Base-by-base conservation (phyloP, 129 eudicot genomes). In the Dittrichia graveolens region DNA sequence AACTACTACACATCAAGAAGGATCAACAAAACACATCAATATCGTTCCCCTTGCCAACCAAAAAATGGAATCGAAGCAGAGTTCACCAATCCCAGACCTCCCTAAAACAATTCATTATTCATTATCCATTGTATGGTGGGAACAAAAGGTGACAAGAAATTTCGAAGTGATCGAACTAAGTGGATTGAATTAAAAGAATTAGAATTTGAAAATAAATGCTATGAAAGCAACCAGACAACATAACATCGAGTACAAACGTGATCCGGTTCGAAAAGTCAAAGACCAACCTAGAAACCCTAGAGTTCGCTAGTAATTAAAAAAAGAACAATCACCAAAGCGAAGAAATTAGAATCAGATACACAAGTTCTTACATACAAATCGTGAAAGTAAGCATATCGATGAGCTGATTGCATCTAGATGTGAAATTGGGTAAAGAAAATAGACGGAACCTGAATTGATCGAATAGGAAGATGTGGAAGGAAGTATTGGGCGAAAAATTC, bases 211-310 rank as follows among this genome's bases (percentile, higher is more conserved):
- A 42, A 42, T 5, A 66, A 55, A 67, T 55, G 52, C 56, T 19
- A 5, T 0, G 15, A 75, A 65, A 54, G 63, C 50, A 74, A 18
- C 9, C 39, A 34, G 57, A 46, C 34, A 53, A 53, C 74, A 53
- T 46, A 31, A 47, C 39, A 67, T 53, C 75, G 42, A 65, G 10
- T 48, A 67, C 54, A 58, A 48, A 60, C 40, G 54, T 9, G 77
- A 78, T 78, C 81, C 58, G 42, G 61, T 31, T 40, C 12, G 19
- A 76, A 61, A 69, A 78, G 77, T 78, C 81, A 78, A 77, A 77
- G 65, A 70, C 13, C 18, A 60, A 18, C 69, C 60, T 73, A 37
- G 69, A 47, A 78, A 71, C 77, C 77, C 81, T 77, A 77, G 70
- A 44, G 41, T 48, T 54, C 12, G 63, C 5, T 40, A 40, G 19